Base-by-base conservation (phyloP, 2,329 filamentous ascomycete genomes). In the Neofusicoccum cordaticola region DNA sequence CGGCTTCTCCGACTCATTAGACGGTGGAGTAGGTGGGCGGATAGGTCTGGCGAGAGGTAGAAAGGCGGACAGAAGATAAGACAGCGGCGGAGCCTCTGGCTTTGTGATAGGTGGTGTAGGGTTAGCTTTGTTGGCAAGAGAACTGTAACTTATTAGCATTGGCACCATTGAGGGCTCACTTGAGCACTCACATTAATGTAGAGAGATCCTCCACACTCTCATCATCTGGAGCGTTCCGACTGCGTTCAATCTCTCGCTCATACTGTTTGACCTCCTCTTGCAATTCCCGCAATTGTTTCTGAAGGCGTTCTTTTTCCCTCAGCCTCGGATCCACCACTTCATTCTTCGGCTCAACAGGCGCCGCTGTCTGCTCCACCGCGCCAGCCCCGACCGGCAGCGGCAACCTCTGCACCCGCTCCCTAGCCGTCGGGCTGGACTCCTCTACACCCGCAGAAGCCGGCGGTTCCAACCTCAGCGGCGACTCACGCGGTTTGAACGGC, bases 51-150 rank as follows among this genome's bases (percentile, higher is more conserved):
- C 72, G 53, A 79, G 79, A 8, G 78, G 78, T 1, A 79, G 71
- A 50, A 80, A 79, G 0, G 76, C 78, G n/a, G 73, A 74, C 7
- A 80, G 69, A 11, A 78, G 68, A 41, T 65, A 71, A 4, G 77
- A 77, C 11, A 78, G 51, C 7, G 72, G 66, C 22, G 68, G 67
- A 17, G 68, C 61, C 57, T 70, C 66, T 35, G 73, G 68, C 7
- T 71, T 65, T 45, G 22, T 17, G 19, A 37, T 22, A 11, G 19
- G 35, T 11, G 12, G 37, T 27, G 22, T 15, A 27, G 41, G 50
- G 35, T 50, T 64, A 7, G 61, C 48, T 12, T 64, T 65, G 66
- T 66, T 68, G 27, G 67, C 57, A 12, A 68, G 62, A 2, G 66
- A 34, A 15, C 65, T 67, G 35, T 31, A 34, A 19, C 1, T 17